Conservation (phyloP, 2,329 filamentous ascomycete genomes). For the Nigrospora osmanthi region DNA sequence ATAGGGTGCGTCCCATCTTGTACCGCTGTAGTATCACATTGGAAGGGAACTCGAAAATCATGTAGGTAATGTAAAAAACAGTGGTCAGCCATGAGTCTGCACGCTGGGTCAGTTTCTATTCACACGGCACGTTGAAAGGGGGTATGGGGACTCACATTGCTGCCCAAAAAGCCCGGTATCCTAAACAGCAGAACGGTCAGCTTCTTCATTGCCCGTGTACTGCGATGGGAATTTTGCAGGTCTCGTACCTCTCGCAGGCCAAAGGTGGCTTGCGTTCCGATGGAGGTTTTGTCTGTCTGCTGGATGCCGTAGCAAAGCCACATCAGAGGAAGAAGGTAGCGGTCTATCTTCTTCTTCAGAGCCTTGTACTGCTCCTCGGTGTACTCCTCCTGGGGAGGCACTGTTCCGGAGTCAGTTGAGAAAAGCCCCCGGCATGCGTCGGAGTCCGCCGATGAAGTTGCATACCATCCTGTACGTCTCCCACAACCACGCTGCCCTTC, state of each 20-base stretch:
- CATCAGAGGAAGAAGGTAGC: conserved; percentile 38
- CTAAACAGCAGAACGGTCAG: conserved; percentile 2
- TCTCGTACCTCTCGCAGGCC: conserved; percentile 21
- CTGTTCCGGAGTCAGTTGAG: not conserved
- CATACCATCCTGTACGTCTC: conserved; percentile 12
- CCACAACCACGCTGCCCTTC: conserved; percentile 11
- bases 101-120: not conserved
- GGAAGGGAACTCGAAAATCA: conserved; percentile 22
- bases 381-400: conserved; percentile 12
- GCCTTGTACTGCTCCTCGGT: conserved; percentile 29
- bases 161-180: conserved; percentile 21
- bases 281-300: conserved; percentile 37
- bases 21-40: conserved; percentile 22
- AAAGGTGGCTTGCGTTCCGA: conserved; percentile 29
- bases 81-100: conserved; percentile 22
- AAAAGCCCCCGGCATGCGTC: not conserved
- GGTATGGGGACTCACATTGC: conserved; percentile 10
- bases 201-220: not conserved
- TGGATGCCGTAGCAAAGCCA: conserved; percentile 41
- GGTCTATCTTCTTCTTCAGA: conserved; percentile 32
- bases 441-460: not conserved
- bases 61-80: conserved; percentile 23
- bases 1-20: conserved; percentile 20
- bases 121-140: not conserved
- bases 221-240: not conserved